These are phyloP conservation scores for Stephanodiscus minutulus DNA, from an alignment of 108 stramenopile genomes.

Conservation along the genomic window DNA sequence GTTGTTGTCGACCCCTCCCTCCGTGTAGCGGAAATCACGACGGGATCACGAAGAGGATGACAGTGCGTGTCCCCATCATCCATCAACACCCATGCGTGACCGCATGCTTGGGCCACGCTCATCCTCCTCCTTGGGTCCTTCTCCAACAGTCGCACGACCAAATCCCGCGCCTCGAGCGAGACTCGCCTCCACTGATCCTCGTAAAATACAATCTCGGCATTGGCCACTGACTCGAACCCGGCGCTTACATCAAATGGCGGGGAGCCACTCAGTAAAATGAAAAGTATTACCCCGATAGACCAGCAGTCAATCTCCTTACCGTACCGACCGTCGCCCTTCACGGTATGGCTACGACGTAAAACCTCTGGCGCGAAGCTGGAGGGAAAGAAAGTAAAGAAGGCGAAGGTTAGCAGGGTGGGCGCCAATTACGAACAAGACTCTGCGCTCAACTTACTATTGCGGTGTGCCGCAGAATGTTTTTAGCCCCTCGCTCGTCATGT, in stretches of 20 bases:
- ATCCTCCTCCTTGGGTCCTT: constrained; percentile 67
- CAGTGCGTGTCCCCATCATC: constrained; percentile 89
- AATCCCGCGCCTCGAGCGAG: constrained; percentile 67
- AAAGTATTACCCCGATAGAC: constrained; percentile 87
- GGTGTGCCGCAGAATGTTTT: constrained; percentile 95
- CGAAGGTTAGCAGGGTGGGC: not conserved
- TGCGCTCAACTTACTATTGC: constrained; percentile 50
- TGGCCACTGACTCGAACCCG: constrained; percentile 52
- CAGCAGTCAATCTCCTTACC: constrained; percentile 87
- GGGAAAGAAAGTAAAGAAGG: not conserved
- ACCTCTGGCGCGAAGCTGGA: constrained; percentile 79
- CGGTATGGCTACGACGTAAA: constrained; percentile 68
- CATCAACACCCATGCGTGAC: constrained; percentile 77
- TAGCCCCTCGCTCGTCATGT: constrained; percentile 68
- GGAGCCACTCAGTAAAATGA: constrained; percentile 76
- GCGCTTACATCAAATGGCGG: constrained; percentile 76
- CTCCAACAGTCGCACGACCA: constrained; percentile 63
- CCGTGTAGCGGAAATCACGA: constrained; percentile 7
- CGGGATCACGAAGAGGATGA: constrained; percentile 82
- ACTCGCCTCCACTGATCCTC: constrained; percentile 58
- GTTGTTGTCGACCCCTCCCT: constrained; percentile 4
- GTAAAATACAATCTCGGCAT: constrained; percentile 54
- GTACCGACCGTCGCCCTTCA: constrained; percentile 78
- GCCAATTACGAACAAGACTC: not conserved
- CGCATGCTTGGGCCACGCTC: constrained; percentile 72